Base-by-base conservation (phyloP, 768 basidiomycete genomes). In the Chalciporus chontae region DNA sequence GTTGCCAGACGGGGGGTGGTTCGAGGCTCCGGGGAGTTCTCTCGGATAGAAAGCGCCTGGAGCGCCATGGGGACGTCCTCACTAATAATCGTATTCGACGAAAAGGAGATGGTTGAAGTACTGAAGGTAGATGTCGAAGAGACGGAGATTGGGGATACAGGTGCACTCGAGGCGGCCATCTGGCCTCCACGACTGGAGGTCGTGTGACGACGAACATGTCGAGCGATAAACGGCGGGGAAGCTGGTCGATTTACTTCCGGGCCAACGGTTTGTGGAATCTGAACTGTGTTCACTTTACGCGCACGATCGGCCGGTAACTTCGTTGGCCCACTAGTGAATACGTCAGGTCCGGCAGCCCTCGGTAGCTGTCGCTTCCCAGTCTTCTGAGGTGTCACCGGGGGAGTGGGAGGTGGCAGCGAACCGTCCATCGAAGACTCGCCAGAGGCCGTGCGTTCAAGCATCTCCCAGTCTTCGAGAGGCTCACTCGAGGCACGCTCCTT, bases 401-500 rank as follows among this genome's bases (percentile, higher is more conserved):
- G 64, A 29, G 53, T 57, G 11, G 51, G 52, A 6, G 62, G 55
- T 26, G 50, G 51, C 5, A 62, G 31, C 5, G 65, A 55, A 8
- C 51, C 66, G 23, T 68, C 55, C 6, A 50, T 31, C 1, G 58
- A 63, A 17, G 65, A 63, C 43, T 60, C 59, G n/a, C 43, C 55
- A 32, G 66, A 68, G 14, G 53, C 59, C 14, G 63, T 57, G 21
- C 57, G 54, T 43, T 69, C 68, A 26, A 68, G 58, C 18, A 68
- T 48, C 48, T 68, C 66, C 66, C 66, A 68, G 18, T 68, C 66
- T 3, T 69, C 62, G 27, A 69, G 56, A 29, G 59, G 65, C 42
- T 67, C 66, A 4, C 62, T 68, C n/a, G 64, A 62, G 1, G 64
- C 59, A 52, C 64, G 66, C 52, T 68, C 66, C 49, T 68, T 68